Evolutionary conservation across 176 grass and related monocot genomes (phyloP).

Genomic region (Oryza australiensis): DNA sequence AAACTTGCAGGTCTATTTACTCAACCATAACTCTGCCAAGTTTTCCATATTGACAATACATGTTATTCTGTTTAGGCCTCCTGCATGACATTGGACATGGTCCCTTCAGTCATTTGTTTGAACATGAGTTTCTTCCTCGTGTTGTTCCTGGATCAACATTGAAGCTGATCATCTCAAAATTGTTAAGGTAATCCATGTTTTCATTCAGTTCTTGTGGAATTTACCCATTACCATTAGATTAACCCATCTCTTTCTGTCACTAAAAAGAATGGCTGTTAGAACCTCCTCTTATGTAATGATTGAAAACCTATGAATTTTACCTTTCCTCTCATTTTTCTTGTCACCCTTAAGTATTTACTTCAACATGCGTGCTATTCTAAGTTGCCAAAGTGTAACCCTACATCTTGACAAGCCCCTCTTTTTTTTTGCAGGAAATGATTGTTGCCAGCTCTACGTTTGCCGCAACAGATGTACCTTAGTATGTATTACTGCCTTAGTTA

Average conservation of each 20-base stretch:
- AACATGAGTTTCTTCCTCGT: slow-evolving; percentile 84
- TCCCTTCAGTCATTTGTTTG: slow-evolving; percentile 96
- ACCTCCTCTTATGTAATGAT: neutral
- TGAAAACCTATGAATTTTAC: too few relatives aligned
- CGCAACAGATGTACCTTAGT: slow-evolving; percentile 41
- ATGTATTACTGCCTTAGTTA: neutral
- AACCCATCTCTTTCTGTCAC: neutral
- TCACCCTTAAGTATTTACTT: neutral
- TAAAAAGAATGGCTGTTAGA: neutral
- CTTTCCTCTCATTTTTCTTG: too few relatives aligned
- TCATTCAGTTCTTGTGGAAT: neutral
- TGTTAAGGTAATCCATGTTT: slow-evolving; percentile 65
- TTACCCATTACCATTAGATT: neutral
- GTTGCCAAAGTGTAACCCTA: neutral
- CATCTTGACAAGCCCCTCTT: neutral
- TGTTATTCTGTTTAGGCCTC: slow-evolving; percentile 54
- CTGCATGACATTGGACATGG: slow-evolving; percentile 96
- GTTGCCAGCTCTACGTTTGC: slow-evolving; percentile 64
- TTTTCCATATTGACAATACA: slow-evolving; percentile 15
- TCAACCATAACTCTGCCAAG: neutral
- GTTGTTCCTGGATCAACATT: slow-evolving; percentile 71
- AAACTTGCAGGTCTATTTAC: slow-evolving; percentile 76
- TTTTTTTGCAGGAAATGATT: slow-evolving; percentile 76
- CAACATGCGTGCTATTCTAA: neutral
- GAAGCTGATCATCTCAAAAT: slow-evolving; percentile 64